These are phyloP conservation scores for Curvularia sp. DNA, from an alignment of 2,329 filamentous ascomycete genomes.

Conservation along the genomic window DNA sequence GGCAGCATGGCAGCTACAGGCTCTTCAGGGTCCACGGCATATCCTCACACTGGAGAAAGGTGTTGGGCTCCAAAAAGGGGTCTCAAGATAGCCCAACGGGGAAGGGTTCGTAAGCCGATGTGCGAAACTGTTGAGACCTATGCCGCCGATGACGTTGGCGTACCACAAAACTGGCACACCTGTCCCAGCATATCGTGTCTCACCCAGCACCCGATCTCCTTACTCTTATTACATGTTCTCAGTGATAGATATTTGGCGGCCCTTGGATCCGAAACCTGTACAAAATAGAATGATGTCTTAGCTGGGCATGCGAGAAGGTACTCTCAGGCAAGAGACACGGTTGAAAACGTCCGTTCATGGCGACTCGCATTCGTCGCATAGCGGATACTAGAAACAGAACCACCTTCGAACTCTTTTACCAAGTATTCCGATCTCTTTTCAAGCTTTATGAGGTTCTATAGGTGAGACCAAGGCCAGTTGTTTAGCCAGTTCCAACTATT, in stretches of 20 bases:
- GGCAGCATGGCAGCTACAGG: background rate
- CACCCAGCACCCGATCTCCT: background rate
- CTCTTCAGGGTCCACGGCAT: background rate
- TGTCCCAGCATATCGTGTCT: background rate
- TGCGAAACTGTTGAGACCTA: background rate
- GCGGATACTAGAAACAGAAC: background rate
- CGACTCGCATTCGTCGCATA: background rate
- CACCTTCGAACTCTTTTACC: background rate
- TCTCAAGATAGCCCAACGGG: background rate
- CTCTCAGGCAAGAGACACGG: background rate
- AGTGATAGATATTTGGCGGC: background rate
- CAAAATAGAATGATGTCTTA: background rate
- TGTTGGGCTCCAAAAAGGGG: background rate
- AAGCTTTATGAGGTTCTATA: background rate
- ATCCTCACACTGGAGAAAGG: background rate
- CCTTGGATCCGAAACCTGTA: background rate
- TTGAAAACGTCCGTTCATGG: background rate
- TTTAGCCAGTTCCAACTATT: background rate
- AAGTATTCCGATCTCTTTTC: background rate
- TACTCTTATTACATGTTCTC: background rate
- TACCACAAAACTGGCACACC: constrained; percentile 9
- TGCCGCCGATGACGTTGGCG: constrained; percentile 11
- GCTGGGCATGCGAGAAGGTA: background rate
- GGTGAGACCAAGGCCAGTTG: background rate
- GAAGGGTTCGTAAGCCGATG: background rate